phyloP scores from a whole-genome alignment of 2,329 filamentous ascomycete genomes.

The Talaromyces piceae region DNA sequence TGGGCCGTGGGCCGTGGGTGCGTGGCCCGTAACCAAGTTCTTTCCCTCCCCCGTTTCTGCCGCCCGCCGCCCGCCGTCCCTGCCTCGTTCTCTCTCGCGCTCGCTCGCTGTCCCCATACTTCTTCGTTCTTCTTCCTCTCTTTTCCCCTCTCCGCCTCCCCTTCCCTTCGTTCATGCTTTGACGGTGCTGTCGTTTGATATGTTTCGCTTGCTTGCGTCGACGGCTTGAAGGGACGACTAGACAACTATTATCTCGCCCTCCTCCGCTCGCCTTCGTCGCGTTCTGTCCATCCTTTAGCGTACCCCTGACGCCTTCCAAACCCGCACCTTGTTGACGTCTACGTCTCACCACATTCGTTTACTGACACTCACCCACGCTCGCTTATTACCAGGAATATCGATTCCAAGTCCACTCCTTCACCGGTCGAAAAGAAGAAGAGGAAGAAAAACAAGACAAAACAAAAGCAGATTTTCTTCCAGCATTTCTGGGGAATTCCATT shows the following conservation, averaged over 20 bases:
- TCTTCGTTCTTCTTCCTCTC: conserved; percentile 11
- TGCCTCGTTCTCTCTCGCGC: neutral
- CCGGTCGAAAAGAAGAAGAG: too few species aligned
- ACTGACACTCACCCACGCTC: conserved; percentile 19
- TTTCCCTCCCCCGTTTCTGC: neutral
- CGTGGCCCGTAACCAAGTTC: neutral
- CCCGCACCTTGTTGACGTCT: conserved; percentile 1
- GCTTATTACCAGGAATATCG: conserved; percentile 13
- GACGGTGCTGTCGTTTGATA: conserved; percentile 25
- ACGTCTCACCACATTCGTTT: conserved; percentile 16
- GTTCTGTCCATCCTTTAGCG: conserved; percentile 15
- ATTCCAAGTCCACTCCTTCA: conserved; percentile 21
- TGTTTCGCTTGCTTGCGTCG: conserved; percentile 20
- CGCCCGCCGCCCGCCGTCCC: conserved; percentile 1
- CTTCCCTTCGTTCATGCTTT: conserved; percentile 12
- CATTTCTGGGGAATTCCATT: neutral
- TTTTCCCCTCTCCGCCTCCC: conserved; percentile 12
- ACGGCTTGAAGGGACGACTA: conserved; percentile 20
- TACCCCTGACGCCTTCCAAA: neutral
- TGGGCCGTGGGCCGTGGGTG: neutral
- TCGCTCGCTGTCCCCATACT: conserved; percentile 13
- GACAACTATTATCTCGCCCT: conserved; percentile 11
- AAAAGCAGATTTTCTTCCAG: neutral
- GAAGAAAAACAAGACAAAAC: neutral
- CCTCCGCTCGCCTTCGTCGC: conserved; percentile 10